Percentiles rank a stretch among this genome's conserved stretches.
Evolutionary conservation across 805 yeast genomes (phyloP).

Genomic region (Pichia paraexigua): DNA sequence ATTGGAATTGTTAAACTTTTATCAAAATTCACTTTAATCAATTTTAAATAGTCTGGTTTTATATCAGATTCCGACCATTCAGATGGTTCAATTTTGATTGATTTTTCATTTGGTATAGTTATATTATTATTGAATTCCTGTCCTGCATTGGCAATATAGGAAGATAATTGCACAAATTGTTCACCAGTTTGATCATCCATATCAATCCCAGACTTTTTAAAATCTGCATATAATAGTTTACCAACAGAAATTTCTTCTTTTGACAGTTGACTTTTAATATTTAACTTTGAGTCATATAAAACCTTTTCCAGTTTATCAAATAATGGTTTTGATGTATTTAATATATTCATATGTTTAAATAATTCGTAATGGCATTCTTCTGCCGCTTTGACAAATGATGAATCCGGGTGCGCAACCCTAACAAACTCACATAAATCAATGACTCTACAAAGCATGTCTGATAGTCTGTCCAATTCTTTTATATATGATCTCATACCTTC

Average conservation of each 20-base stretch:
- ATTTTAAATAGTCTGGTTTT: slow-evolving; percentile 16
- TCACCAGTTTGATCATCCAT: slow-evolving; percentile 58
- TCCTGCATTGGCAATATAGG: slow-evolving; percentile 71
- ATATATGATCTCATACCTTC: slow-evolving; percentile 46
- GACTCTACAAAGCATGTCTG: slow-evolving; percentile 85
- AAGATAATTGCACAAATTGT: slow-evolving; percentile 70
- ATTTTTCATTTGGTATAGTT: slow-evolving; percentile 21
- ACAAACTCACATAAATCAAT: slow-evolving; percentile 92
- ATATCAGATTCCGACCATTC: slow-evolving; percentile 26
- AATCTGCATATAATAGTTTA: slow-evolving; percentile 68
- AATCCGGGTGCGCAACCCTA: slow-evolving; percentile 78
- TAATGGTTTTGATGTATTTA: slow-evolving; percentile 76
- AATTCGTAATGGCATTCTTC: slow-evolving; percentile 79
- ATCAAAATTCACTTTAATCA: slow-evolving; percentile 24
- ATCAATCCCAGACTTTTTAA: slow-evolving; percentile 82
- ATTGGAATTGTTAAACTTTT: slow-evolving; percentile 45
- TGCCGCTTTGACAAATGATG: slow-evolving; percentile 65
- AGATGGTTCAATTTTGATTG: slow-evolving; percentile 22
- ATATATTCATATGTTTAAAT: slow-evolving; percentile 88
- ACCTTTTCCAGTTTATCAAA: slow-evolving; percentile 53
- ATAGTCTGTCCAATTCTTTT: slow-evolving; percentile 66
- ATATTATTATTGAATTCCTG: slow-evolving; percentile 61
- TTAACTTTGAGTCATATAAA: slow-evolving; percentile 31
- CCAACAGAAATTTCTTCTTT: slow-evolving; percentile 82
- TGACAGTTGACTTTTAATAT: slow-evolving; percentile 35